Percentiles rank a stretch among this genome's conserved stretches.
Evolutionary conservation across 2,329 filamentous ascomycete genomes (phyloP).

Genomic region (Arthrobotrys megalospora): DNA sequence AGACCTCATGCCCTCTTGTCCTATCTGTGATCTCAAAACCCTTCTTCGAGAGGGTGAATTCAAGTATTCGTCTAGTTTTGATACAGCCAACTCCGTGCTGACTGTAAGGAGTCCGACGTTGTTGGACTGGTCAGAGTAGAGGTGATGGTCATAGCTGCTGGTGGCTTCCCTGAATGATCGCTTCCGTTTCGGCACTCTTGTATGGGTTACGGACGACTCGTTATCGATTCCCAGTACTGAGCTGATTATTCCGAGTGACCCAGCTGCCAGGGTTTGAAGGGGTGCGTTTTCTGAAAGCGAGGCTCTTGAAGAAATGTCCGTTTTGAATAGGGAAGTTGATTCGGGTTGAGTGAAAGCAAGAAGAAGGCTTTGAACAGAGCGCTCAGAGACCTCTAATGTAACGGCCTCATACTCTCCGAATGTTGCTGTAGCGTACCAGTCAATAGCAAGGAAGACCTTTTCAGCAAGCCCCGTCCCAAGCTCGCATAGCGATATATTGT

Average conservation of each 20-base stretch:
- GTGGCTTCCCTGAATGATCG: neutral
- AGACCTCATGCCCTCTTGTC: conserved; percentile 50
- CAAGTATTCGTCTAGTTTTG: conserved; percentile 45
- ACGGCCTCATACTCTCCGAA: conserved; percentile 49
- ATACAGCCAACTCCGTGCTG: conserved; percentile 35
- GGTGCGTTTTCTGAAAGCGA: conserved; percentile 37
- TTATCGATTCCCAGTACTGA: conserved; percentile 36
- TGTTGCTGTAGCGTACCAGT: conserved; percentile 59
- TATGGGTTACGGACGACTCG: neutral
- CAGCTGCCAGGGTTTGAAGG: conserved; percentile 36
- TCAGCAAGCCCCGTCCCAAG: conserved; percentile 47
- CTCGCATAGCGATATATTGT: conserved; percentile 30
- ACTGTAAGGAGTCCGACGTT: conserved; percentile 15
- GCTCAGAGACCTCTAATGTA: conserved; percentile 36
- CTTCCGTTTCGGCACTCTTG: conserved; percentile 31
- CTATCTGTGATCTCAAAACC: conserved; percentile 48
- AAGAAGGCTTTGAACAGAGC: conserved; percentile 40
- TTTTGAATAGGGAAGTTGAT: neutral
- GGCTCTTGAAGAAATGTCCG: neutral
- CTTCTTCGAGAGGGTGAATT: conserved; percentile 40
- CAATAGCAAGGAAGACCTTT: conserved; percentile 49
- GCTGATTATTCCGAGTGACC: conserved; percentile 47
- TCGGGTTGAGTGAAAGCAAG: conserved; percentile 40
- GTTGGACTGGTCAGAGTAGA: neutral
- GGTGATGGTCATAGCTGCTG: neutral